These are phyloP conservation scores for Aspergillus coremiiformis DNA, from an alignment of 495 filamentous ascomycete genomes.

Conservation along the genomic window DNA sequence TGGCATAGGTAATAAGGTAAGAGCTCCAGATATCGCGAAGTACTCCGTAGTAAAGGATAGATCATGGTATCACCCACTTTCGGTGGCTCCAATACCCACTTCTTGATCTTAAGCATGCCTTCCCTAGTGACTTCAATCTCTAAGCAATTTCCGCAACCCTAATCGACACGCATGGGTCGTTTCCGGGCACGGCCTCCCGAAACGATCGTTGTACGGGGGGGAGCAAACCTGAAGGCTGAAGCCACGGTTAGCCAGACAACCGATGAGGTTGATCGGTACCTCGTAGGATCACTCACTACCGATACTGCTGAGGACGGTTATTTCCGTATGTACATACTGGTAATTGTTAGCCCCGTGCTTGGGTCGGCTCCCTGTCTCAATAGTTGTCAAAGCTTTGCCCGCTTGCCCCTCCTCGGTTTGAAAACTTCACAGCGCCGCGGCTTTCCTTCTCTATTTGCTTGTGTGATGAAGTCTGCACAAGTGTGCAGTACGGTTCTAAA, in stretches of 20 bases:
- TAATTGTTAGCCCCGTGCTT: neutral
- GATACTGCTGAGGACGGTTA: neutral
- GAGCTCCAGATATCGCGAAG: neutral
- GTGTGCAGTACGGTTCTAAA: neutral
- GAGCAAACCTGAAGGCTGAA: neutral
- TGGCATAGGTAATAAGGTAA: neutral
- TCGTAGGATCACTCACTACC: neutral
- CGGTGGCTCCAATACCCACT: neutral
- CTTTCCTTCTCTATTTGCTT: neutral
- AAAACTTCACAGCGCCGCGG: neutral
- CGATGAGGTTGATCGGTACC: neutral
- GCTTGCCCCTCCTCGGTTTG: conserved; percentile 3
- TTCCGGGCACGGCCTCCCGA: conserved; percentile 10
- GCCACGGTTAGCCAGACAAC: neutral
- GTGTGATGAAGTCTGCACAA: neutral
- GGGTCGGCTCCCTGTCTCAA: conserved; percentile 5
- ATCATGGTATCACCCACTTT: neutral
- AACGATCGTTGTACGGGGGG: neutral
- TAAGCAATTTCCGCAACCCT: conserved; percentile 1
- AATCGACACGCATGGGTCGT: conserved; percentile 13
- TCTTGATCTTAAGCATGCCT: neutral
- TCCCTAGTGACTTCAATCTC: neutral
- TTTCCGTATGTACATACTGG: neutral
- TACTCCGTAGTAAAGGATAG: neutral
- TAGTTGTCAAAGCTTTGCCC: conserved; percentile 14